Evolutionary conservation across 2,329 filamentous ascomycete species (phyloP).

Genomic region (Aspergillus proliferans): DNA sequence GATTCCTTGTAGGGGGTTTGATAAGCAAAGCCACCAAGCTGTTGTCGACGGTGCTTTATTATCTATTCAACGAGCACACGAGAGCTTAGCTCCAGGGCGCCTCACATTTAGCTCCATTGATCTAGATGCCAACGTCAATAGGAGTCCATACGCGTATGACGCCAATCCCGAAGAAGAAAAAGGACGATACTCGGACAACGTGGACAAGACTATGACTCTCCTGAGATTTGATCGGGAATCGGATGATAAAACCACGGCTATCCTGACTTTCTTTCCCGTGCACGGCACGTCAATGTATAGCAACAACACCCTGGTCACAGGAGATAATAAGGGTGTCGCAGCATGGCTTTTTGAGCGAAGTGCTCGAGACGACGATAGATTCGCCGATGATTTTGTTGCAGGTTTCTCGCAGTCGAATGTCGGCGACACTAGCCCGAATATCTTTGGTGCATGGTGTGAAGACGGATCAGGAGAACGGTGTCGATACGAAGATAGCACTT

Average conservation of each 20-base stretch:
- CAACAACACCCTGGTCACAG: constrained; percentile 85
- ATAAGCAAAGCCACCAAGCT: constrained; percentile 78
- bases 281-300: constrained; percentile 87
- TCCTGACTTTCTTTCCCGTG: constrained; percentile 85
- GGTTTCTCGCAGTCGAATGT: constrained; percentile 91
- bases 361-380: constrained; percentile 48
- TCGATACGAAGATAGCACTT: constrained; percentile 69
- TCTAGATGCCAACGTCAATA: constrained; percentile 77
- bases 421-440: constrained; percentile 84
- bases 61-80: constrained; percentile 76
- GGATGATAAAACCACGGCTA: constrained; percentile 69
- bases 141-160: constrained; percentile 81
- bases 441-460: constrained; percentile 82
- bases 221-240: constrained; percentile 69
- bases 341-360: constrained; percentile 76
- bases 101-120: constrained; percentile 65
- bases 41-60: constrained; percentile 80
- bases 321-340: constrained; percentile 96
- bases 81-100: constrained; percentile 61
- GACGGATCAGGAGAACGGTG: constrained; percentile 61
- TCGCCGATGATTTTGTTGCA: constrained; percentile 68
- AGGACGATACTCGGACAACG: constrained; percentile 56
- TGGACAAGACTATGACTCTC: constrained; percentile 74
- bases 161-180: constrained; percentile 76
- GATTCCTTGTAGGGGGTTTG: constrained; percentile 79